Evolutionary conservation across 768 basidiomycete genomes (phyloP).

Genomic region (Macrolepiota fuliginosa): DNA sequence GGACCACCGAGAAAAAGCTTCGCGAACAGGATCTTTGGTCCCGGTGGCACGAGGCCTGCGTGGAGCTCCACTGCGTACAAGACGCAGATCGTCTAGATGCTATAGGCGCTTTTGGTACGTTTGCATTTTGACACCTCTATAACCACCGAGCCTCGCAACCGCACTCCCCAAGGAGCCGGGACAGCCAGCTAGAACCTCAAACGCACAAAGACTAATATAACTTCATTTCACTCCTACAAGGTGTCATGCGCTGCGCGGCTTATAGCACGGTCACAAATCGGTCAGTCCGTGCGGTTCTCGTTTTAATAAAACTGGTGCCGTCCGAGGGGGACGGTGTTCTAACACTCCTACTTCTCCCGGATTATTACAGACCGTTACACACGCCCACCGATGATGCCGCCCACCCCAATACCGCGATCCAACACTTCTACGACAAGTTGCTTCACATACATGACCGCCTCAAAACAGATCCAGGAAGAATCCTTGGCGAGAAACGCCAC

Average conservation of each 20-base stretch:
- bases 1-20: constrained; percentile 78
- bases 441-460: constrained; percentile 69
- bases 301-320: constrained; percentile 7
- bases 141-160: not conserved
- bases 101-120: constrained; percentile 76
- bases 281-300: constrained; percentile 24
- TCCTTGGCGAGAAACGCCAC: constrained; percentile 70
- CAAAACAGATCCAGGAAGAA: constrained; percentile 73
- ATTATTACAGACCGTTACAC: constrained; percentile 37
- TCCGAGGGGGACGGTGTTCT: constrained; percentile 9
- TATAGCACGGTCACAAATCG: constrained; percentile 55
- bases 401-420: constrained; percentile 53
- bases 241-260: constrained; percentile 68
- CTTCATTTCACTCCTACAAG: constrained; percentile 24
- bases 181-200: not conserved
- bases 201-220: not conserved
- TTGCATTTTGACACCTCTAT: not conserved
- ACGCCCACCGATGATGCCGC: constrained; percentile 46
- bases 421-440: constrained; percentile 87
- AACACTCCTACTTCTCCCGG: not conserved
- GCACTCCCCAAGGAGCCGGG: not conserved
- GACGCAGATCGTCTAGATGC: constrained; percentile 80
- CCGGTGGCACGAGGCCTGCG: constrained; percentile 66
- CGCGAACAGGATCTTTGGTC: constrained; percentile 52
- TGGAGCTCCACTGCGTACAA: constrained; percentile 80